Conservation (phyloP, 2,329 filamentous ascomycete genomes). For the Fonsecaea pedrosoi region DNA sequence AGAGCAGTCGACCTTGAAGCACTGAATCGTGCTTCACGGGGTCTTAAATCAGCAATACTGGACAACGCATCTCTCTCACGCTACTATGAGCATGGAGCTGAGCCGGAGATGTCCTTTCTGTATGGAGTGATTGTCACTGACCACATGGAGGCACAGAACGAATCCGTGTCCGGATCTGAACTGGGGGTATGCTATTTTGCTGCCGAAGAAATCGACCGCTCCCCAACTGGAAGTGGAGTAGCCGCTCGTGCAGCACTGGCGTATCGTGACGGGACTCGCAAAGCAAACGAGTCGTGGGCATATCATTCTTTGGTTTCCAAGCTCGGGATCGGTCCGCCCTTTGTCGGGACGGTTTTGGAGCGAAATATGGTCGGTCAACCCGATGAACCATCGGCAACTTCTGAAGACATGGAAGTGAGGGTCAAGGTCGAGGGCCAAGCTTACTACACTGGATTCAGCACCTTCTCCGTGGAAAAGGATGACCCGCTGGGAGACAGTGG, state of each 20-base stretch:
- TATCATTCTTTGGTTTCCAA: constrained; percentile 50
- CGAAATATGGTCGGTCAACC: not conserved
- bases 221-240: constrained; percentile 49
- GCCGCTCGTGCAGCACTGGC: constrained; percentile 49
- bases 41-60: constrained; percentile 45
- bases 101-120: constrained; percentile 46
- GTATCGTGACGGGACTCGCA: constrained; percentile 42
- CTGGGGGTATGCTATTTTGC: constrained; percentile 56
- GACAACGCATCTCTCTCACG: constrained; percentile 31
- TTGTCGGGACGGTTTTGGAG: constrained; percentile 35
- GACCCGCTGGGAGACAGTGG: constrained; percentile 40
- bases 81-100: constrained; percentile 44
- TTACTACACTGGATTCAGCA: constrained; percentile 44
- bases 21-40: constrained; percentile 45
- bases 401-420: constrained; percentile 30
- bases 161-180: constrained; percentile 44
- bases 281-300: constrained; percentile 41
- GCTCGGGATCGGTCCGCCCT: constrained; percentile 39
- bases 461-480: constrained; percentile 43
- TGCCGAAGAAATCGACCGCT: constrained; percentile 56
- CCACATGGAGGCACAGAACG: constrained; percentile 13
- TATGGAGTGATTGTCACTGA: constrained; percentile 54
- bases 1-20: constrained; percentile 42
- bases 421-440: constrained; percentile 46
- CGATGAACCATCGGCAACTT: not conserved